A percentile compares a stretch with the other conserved stretches of the same genome.
phyloP scores from a whole-genome alignment of 306 rosid species.

The Carpinus fangiana region DNA sequence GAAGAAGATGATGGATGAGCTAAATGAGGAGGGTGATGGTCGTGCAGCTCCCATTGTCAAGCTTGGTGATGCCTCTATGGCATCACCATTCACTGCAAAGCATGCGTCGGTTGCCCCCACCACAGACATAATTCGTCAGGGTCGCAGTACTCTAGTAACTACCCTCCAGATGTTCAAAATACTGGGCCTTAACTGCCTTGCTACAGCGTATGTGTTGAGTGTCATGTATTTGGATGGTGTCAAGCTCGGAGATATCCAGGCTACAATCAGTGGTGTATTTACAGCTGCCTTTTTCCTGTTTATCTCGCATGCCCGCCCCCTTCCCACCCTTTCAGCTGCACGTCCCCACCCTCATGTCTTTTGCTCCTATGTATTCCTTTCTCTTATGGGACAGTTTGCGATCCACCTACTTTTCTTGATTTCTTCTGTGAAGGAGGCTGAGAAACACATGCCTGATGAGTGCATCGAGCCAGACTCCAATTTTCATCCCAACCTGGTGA shows the following conservation, averaged over 20 bases:
- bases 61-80: constrained; percentile 99
- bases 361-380: constrained; percentile 78
- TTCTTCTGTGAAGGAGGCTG: constrained; percentile 82
- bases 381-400: constrained; percentile 91
- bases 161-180: constrained; percentile 99
- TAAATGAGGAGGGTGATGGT: constrained; percentile 95
- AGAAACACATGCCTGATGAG: constrained; percentile 93
- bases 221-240: constrained; percentile 99
- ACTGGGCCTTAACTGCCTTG: constrained; percentile 97
- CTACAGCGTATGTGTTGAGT: constrained; percentile 95
- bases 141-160: constrained; percentile 96
- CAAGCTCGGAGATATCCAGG: constrained; percentile 95
- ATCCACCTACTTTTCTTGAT: constrained; percentile 77
- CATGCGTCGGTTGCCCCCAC: constrained; percentile 97
- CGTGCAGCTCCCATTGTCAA: constrained; percentile 82
- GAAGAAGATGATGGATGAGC: constrained; percentile 87
- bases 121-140: constrained; percentile 94
- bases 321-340: constrained; percentile 77
- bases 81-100: constrained; percentile 98
- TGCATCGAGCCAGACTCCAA: constrained; percentile 92
- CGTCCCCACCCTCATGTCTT: constrained; percentile 94
- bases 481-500: constrained; percentile 95
- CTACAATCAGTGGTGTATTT: constrained; percentile 96
- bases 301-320: constrained; percentile 97
- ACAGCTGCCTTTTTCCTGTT: constrained; percentile 98